Base-by-base conservation (phyloP, 2,329 filamentous ascomycete species). In the Clarireedia monteithiana region DNA sequence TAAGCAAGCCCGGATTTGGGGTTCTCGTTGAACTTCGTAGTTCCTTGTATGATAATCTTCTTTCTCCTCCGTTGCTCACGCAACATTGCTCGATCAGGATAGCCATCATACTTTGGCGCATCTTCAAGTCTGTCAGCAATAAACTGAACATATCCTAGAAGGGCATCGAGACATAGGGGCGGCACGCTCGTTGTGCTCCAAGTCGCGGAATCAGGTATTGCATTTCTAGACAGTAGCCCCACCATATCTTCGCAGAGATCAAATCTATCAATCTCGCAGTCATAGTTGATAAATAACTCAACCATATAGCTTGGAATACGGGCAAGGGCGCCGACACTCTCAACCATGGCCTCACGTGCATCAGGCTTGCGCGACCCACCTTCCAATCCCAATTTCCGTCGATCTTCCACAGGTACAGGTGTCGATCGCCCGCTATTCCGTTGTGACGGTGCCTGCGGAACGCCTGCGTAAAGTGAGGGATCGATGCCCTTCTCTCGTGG, bases 141-240 rank as follows among this genome's bases (percentile, higher is more conserved):
- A 62, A 90, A 96, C 67, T 96, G 91, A 36, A 99, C 83, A 65
- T 91, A 97, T 15, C 90, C 86, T 24, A 99, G 77, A 10, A 99
- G 76, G 9, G 94, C 91, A 72, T 99, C 94, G 23, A 99, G 77
- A 66, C 94, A 99, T 2, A 99, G 75, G 0, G 94, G 94, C 15
- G 94, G 94, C 1, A 99, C 95, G 68, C 95, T 99, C 5, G 92
- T 96, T 10, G 94, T 99, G 70, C 95, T 99, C 94, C 94, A 99
- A 5, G 91, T 96, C 5, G 92, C 94, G 7, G 94, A 96, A 70
- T 99, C 94, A 0, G 94, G 95, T 62, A 99, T 88, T 2, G 94
- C 94, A 69, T 96, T 99, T 57, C 94, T 83, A 20, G 94, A 92
- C 15, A 99, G 76, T 36, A 99, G 79, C 0, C 94, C 92, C 58